These are phyloP conservation scores for Xanthoconium stramineum DNA, from an alignment of 768 basidiomycete species.

Conservation along the genomic window DNA sequence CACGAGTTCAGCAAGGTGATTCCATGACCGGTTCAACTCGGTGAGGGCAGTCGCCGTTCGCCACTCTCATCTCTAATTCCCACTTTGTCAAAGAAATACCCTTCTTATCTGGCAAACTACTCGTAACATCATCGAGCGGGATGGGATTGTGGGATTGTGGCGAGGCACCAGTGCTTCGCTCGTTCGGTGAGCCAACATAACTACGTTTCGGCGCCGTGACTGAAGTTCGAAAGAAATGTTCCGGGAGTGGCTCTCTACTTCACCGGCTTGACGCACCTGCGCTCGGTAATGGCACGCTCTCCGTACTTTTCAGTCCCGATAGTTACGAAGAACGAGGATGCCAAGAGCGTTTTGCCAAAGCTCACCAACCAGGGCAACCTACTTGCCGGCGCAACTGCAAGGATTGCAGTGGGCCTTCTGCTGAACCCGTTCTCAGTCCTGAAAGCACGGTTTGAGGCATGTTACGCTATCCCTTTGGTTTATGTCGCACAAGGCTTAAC, in stretches of 20 bases:
- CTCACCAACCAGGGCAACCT: conserved; percentile 80
- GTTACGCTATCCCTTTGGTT: conserved; percentile 12
- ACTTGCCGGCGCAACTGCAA: conserved; percentile 77
- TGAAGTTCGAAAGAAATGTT: conserved; percentile 60
- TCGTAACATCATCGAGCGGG: conserved; percentile 53
- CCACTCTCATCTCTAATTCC: background rate
- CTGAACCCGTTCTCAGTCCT: conserved; percentile 89
- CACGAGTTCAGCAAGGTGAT: conserved; percentile 84
- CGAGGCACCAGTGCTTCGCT: conserved; percentile 83
- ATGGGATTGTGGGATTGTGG: conserved; percentile 79
- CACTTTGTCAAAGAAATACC: conserved; percentile 27
- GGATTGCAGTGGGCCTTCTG: conserved; percentile 77
- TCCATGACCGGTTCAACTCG: conserved; percentile 33
- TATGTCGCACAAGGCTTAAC: background rate
- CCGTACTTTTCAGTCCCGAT: conserved; percentile 56
- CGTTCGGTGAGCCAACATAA: conserved; percentile 46
- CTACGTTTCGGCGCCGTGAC: background rate
- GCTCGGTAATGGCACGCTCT: conserved; percentile 69
- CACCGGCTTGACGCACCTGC: conserved; percentile 78
- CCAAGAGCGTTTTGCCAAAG: conserved; percentile 60
- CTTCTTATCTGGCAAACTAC: conserved; percentile 48
- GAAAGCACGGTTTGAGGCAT: conserved; percentile 89
- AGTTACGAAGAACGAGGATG: conserved; percentile 11
- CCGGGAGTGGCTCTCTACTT: conserved; percentile 94
- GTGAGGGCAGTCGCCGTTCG: conserved; percentile 28